A percentile compares a stretch with the other conserved stretches of the same genome.
Evolutionary conservation across 306 rosid genomes (phyloP).

Genomic region (Canavalia gladiata): DNA sequence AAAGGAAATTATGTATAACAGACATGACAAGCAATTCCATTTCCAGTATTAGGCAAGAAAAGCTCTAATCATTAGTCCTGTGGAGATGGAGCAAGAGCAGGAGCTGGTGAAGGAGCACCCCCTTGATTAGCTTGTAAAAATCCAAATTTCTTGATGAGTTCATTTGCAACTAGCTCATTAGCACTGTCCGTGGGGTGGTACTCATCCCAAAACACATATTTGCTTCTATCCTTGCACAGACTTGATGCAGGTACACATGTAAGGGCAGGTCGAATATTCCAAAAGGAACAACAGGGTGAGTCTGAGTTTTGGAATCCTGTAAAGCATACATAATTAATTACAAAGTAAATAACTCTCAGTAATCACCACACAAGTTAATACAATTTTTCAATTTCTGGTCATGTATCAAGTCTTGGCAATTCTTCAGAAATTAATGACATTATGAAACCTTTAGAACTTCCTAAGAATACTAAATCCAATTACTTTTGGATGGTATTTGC

Average conservation of each 20-base stretch:
- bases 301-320: constrained; percentile 83
- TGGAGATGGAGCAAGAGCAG: constrained; percentile 67
- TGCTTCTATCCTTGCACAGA: constrained; percentile 89
- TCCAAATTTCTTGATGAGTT: constrained; percentile 88
- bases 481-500: background rate
- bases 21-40: constrained; percentile 17
- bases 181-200: constrained; percentile 94
- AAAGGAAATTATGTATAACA: background rate
- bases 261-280: constrained; percentile 83
- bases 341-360: background rate
- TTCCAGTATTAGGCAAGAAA: constrained; percentile 21
- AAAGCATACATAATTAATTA: constrained; percentile 15
- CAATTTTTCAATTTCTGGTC: background rate
- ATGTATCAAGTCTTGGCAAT: background rate
- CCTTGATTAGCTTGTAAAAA: constrained; percentile 41
- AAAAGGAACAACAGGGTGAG: constrained; percentile 90
- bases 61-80: constrained; percentile 39
- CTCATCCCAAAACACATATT: constrained; percentile 97
- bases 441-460: constrained; percentile 2
- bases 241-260: constrained; percentile 88
- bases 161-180: constrained; percentile 78
- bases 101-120: constrained; percentile 54
- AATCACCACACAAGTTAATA: background rate
- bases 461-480: constrained; percentile 3
- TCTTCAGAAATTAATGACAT: background rate